Conservation (phyloP, 495 filamentous ascomycete species). For the Niebla homalea region DNA sequence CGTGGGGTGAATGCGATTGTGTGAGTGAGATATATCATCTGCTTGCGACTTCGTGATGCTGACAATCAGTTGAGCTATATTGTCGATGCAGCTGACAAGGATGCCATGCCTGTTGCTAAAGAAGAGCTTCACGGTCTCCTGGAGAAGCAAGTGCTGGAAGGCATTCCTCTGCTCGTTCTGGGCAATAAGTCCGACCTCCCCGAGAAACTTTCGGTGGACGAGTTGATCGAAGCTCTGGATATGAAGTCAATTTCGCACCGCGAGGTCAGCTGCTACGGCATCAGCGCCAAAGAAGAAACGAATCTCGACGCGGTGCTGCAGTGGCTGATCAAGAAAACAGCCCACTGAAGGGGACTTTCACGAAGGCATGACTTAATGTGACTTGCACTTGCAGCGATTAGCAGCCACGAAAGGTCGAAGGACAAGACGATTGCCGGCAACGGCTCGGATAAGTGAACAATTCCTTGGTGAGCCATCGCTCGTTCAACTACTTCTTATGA, state of each 20-base stretch:
- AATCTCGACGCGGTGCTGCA: slow-evolving; percentile 95
- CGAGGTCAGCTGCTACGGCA: slow-evolving; percentile 97
- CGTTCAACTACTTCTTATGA: background rate
- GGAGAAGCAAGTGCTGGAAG: slow-evolving; percentile 69
- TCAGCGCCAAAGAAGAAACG: slow-evolving; percentile 96
- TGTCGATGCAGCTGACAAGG: slow-evolving; percentile 76
- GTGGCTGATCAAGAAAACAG: slow-evolving; percentile 67
- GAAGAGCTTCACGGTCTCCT: slow-evolving; percentile 87
- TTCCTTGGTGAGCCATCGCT: background rate
- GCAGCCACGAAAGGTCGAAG: slow-evolving; percentile 16
- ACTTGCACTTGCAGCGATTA: background rate
- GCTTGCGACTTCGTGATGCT: slow-evolving; percentile 8
- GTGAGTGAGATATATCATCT: slow-evolving; percentile 25
- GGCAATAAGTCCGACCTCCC: slow-evolving; percentile 95
- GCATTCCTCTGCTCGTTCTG: slow-evolving; percentile 88
- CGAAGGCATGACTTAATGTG: slow-evolving; percentile 1
- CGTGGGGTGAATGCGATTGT: slow-evolving; percentile 96
- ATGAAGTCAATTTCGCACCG: slow-evolving; percentile 79
- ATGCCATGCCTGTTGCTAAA: slow-evolving; percentile 69
- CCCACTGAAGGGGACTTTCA: slow-evolving; percentile 2
- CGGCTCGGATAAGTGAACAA: background rate
- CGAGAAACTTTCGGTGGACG: slow-evolving; percentile 78
- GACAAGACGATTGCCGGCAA: slow-evolving; percentile 21
- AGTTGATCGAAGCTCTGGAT: slow-evolving; percentile 86
- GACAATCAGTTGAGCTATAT: slow-evolving; percentile 53